Evolutionary conservation across 768 basidiomycete species (phyloP), one percentile per base, ranked within the genome.

Genomic region (Royoungia palumana): DNA sequence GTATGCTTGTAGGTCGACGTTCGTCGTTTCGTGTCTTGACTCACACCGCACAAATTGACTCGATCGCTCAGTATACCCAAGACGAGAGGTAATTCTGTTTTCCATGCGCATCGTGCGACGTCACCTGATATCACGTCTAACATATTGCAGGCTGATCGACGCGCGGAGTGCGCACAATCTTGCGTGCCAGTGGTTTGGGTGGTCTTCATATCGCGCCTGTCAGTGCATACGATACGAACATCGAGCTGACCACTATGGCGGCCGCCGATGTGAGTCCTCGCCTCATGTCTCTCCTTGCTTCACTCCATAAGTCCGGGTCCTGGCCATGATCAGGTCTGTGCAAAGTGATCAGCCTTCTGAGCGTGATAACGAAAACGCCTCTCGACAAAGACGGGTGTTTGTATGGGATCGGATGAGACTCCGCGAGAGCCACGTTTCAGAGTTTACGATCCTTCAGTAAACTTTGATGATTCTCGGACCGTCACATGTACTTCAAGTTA

Each of bases 61-160:
- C 83, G 37, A 85, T 88, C 53, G 88, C 90, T 66, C 89, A 89
- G 89, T 5, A 91, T 89, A 1, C 89, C 89, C 1, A 89, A 91
- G 67, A 32, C 32, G 6, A 14, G 32, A 6, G 32, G 32, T 32
- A 32, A 32, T 9, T 30, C 30, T 6, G 6, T 14, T 16, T 32
- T 16, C 9, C 7, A 3, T 12, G 28, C 14, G 16, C 7, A 16
- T 32, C 14, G 16, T 14, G 14, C 16, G 6, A 16, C 32, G 7
- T 6, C 2, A 32, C n/a, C 32, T 32, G 32, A 32, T 32, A 16
- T 4, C 6, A 9, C 16, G 22, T n/a, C n/a, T n/a, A n/a, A n/a
- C n/a, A n/a, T n/a, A n/a, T 17, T 5, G 6, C 28, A 66, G 66
- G 65, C 10, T 90, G 87, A 88, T 85, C 87, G 5, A 89, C 88